Percentiles rank a stretch among this genome's conserved stretches.
phyloP scores from a whole-genome alignment of 2,329 filamentous ascomycete genomes.

The Ceratocystis destructans region DNA sequence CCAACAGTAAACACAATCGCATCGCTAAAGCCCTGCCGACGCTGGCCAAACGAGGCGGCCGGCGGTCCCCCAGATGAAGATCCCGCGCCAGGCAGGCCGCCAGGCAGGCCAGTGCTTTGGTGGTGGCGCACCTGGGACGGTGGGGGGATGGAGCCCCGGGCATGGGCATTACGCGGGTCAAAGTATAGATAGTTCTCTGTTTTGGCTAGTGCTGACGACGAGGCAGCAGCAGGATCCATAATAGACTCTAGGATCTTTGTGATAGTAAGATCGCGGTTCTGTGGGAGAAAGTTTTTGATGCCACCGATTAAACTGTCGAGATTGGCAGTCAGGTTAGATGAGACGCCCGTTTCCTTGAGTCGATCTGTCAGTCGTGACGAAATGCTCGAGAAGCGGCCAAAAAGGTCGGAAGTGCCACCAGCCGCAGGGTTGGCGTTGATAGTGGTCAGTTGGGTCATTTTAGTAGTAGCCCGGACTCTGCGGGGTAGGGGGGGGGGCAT shows the following conservation, averaged over 20 bases:
- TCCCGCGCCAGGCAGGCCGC: slow-evolving; percentile 37
- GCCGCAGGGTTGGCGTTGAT: slow-evolving; percentile 51
- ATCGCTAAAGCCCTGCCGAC: slow-evolving; percentile 77
- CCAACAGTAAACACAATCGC: slow-evolving; percentile 91
- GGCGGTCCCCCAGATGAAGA: slow-evolving; percentile 44
- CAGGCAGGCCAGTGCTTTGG: slow-evolving; percentile 33
- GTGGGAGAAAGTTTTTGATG: slow-evolving; percentile 96
- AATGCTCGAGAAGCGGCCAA: slow-evolving; percentile 84
- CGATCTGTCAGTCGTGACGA: slow-evolving; percentile 85
- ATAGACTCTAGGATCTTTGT: slow-evolving; percentile 97
- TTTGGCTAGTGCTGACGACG: slow-evolving; percentile 84
- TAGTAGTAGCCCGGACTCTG: slow-evolving; percentile 81
- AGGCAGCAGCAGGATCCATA: slow-evolving; percentile 87
- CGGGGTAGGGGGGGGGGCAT: neutral
- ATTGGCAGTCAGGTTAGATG: slow-evolving; percentile 56
- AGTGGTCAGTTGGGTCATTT: slow-evolving; percentile 95
- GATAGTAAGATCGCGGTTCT: slow-evolving; percentile 85
- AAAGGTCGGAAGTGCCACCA: slow-evolving; percentile 56
- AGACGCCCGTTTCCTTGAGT: slow-evolving; percentile 76
- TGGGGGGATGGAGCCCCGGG: slow-evolving; percentile 78
- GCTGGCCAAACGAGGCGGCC: slow-evolving; percentile 76
- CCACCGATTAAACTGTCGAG: slow-evolving; percentile 90
- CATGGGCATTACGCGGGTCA: slow-evolving; percentile 85
- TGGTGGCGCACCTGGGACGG: slow-evolving; percentile 46
- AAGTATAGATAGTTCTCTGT: slow-evolving; percentile 97